Percentiles rank a stretch among this genome's conserved stretches.
phyloP scores from a whole-genome alignment of 73 alveolate genomes.

The Paramecium sonneborni region DNA sequence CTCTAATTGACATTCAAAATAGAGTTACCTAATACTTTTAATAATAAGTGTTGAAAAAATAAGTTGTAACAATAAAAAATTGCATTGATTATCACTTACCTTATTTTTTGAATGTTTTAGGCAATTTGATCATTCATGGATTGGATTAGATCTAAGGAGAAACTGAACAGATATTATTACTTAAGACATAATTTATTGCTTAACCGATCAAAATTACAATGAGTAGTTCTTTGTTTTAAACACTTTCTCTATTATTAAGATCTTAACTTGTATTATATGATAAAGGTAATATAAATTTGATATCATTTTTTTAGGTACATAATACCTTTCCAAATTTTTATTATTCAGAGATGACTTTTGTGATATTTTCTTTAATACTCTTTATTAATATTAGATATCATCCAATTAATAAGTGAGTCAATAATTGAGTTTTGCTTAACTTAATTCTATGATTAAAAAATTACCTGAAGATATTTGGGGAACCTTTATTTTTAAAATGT shows the following conservation, averaged over 20 bases:
- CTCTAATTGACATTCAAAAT: conserved; percentile 24
- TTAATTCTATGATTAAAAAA: background rate
- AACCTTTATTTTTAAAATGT: conserved; percentile 20
- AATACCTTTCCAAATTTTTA: conserved; percentile 52
- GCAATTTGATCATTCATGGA: background rate
- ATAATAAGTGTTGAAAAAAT: background rate
- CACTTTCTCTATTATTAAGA: background rate
- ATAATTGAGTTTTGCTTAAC: background rate
- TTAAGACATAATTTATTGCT: background rate
- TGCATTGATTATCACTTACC: background rate
- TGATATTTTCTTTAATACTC: conserved; percentile 11
- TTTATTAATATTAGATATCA: conserved; percentile 10
- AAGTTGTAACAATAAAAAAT: background rate
- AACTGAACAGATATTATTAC: background rate
- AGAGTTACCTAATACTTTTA: conserved; percentile 31
- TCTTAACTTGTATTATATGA: conserved; percentile 5
- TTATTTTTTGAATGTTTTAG: background rate
- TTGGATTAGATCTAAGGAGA: conserved; percentile 1
- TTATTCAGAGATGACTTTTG: conserved; percentile 45
- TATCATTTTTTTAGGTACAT: background rate
- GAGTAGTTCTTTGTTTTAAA: conserved; percentile 26
- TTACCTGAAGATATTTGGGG: conserved; percentile 23
- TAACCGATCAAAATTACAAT: background rate
- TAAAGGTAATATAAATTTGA: background rate
- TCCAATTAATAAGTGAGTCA: background rate